Evolutionary conservation across 2,329 filamentous ascomycete species (phyloP), one percentile per base, ranked within the genome.

Genomic region (Aspergillus sp.): DNA sequence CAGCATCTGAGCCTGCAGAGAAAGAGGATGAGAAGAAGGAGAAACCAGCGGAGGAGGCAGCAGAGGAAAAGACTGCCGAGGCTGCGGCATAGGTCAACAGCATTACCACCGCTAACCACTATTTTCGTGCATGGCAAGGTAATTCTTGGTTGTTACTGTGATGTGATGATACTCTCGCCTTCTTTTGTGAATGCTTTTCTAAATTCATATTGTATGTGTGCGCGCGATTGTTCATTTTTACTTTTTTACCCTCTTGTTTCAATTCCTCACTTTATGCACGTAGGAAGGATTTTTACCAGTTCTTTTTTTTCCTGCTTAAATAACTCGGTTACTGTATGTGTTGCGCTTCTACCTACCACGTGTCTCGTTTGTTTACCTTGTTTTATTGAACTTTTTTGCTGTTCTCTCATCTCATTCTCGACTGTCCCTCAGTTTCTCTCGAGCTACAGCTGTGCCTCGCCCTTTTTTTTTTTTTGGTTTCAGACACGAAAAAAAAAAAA

Each of bases 21-120:
- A 79, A 55, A 56, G 54, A 54, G 27, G 17, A 46, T 15, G 51
- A 48, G 11, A 19, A 57, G 19, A 49, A 47, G 47, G 64, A 64
- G 45, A 70, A 73, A 56, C 56, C 64, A n/a, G 70, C 70, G 33
- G 70, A 70, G 33, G 70, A 43, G 25, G 27, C 67, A 21, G 67
- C 71, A 55, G 67, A 67, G 58, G 68, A 60, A 40, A 60, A 67
- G 50, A 43, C 64, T 19, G 65, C 57, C 14, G 68, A 68, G 57
- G 68, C 64, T 49, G 61, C 66, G 25, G 66, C 66, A 41, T 70
- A 64, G 66, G 56, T 40, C 48, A 27, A 15, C 48, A 59, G 17
- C 19, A 14, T 12, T 6, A 17, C 25, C 12, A 23, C 43, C 33
- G 21, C 43, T 47, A 53, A 17, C 51, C 37, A 47, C 19, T 54